Evolutionary conservation across 164 flowering plant genomes (phyloP).

Genomic region (Sextonia rubra): DNA sequence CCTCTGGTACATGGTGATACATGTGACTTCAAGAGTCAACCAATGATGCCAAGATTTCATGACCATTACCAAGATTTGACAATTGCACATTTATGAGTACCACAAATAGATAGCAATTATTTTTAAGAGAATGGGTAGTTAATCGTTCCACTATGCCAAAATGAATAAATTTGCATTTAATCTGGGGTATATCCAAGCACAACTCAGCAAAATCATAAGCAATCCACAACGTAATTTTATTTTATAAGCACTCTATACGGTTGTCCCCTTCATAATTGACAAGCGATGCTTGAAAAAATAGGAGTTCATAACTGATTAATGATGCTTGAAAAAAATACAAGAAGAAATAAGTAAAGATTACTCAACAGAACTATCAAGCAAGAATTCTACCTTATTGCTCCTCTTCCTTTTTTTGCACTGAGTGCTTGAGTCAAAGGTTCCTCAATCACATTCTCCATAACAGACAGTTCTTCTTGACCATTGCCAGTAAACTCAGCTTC

Average conservation of each 20-base stretch:
- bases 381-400: constrained; percentile 46
- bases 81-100: neutral
- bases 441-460: constrained; percentile 30
- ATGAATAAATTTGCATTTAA: neutral
- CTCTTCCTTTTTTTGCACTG: constrained; percentile 66
- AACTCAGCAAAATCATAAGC: too few species aligned
- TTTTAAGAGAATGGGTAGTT: neutral
- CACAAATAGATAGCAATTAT: neutral
- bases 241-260: too few species aligned
- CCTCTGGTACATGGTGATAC: too few species aligned
- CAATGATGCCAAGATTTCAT: neutral
- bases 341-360: too few species aligned
- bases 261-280: too few species aligned
- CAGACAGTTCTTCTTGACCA: constrained; percentile 35
- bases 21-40: neutral
- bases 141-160: neutral
- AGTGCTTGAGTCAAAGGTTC: constrained; percentile 37
- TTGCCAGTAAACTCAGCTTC: constrained; percentile 65
- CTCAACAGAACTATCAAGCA: neutral
- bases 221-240: too few species aligned
- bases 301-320: too few species aligned
- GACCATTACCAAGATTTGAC: too few species aligned
- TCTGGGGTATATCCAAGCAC: too few species aligned
- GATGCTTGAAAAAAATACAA: too few species aligned
- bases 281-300: too few species aligned